Percentiles rank a stretch among this genome's conserved stretches.
phyloP scores from a whole-genome alignment of 176 grass and related monocot genomes.

The Musa troglodytarum region DNA sequence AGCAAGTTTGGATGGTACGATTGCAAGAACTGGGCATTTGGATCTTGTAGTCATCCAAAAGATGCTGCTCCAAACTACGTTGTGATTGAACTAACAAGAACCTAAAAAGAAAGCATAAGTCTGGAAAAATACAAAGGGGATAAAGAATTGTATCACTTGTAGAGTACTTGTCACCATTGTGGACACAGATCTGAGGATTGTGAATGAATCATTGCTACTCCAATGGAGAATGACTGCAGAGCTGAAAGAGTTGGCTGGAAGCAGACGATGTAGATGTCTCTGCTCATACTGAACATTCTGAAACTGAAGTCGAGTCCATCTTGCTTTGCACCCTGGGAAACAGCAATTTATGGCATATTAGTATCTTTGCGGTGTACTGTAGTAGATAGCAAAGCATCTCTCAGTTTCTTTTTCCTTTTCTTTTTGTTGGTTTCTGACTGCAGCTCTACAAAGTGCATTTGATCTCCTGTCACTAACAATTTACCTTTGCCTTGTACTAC shows the following conservation, averaged over 20 bases:
- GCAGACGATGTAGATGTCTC: conserved; percentile 46
- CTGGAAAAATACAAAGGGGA: not conserved
- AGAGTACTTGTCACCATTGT: conserved; percentile 19
- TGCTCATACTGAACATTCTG: conserved; percentile 35
- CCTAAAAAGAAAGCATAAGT: not conserved
- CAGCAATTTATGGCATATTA: not conserved
- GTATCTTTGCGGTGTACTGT: not conserved
- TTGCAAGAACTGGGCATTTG: no score
- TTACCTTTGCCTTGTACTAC: no score
- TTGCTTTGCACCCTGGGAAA: conserved; percentile 41
- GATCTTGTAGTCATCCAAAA: no score
- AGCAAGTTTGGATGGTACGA: no score
- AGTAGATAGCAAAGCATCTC: no score
- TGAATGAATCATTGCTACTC: conserved; percentile 46
- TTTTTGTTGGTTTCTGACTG: no score
- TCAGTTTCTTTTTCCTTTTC: no score
- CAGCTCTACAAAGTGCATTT: no score
- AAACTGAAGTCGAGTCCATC: conserved; percentile 32
- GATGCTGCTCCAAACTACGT: no score
- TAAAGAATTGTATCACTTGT: not conserved
- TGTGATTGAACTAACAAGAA: no score
- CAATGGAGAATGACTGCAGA: conserved; percentile 65
- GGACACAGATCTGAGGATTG: conserved; percentile 35
- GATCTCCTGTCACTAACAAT: no score
- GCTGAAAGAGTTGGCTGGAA: conserved; percentile 39